Evolutionary conservation across 345 rosid genomes (phyloP).

Genomic region (Hibiscus tridactylites): DNA sequence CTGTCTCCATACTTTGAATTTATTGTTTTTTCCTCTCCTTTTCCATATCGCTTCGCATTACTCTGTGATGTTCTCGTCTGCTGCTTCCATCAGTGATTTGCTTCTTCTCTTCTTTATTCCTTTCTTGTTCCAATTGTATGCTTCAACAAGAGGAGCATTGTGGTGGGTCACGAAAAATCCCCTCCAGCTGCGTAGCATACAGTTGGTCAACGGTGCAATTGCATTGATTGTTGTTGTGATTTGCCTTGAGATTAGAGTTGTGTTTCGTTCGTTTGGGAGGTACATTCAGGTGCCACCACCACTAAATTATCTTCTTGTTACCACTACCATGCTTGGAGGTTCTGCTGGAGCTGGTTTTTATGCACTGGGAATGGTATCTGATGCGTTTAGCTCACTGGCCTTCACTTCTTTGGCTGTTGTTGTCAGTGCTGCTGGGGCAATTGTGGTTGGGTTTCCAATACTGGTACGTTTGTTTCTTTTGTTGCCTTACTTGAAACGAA

Average conservation of each 20-base stretch:
- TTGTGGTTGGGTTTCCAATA: constrained; percentile 85
- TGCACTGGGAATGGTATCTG: constrained; percentile 82
- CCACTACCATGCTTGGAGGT: constrained; percentile 85
- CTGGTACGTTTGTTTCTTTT: constrained; percentile 44
- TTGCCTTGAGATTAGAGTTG: constrained; percentile 89
- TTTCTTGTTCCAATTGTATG: constrained; percentile 80
- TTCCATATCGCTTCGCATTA: constrained; percentile 88
- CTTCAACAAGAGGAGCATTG: constrained; percentile 86
- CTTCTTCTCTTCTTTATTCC: constrained; percentile 88
- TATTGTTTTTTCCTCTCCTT: constrained; percentile 70
- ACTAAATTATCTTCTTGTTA: constrained; percentile 75
- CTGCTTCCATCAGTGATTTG: constrained; percentile 64
- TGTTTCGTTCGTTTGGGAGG: constrained; percentile 89
- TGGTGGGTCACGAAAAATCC: constrained; percentile 88
- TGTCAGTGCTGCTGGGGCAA: constrained; percentile 88
- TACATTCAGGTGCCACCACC: constrained; percentile 97
- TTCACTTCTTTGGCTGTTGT: constrained; percentile 77
- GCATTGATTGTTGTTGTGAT: constrained; percentile 80
- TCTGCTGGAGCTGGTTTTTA: constrained; percentile 83
- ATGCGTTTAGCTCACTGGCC: constrained; percentile 61
- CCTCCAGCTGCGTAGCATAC: constrained; percentile 67
- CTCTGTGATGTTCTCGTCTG: constrained; percentile 59
- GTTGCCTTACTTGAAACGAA: background rate
- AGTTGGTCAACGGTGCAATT: constrained; percentile 78
- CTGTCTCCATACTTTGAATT: constrained; percentile 69